Evolutionary conservation across 331 rosid genomes (phyloP), one percentile per base, ranked within the genome.

Genomic region (Stylosanthes scabra): DNA sequence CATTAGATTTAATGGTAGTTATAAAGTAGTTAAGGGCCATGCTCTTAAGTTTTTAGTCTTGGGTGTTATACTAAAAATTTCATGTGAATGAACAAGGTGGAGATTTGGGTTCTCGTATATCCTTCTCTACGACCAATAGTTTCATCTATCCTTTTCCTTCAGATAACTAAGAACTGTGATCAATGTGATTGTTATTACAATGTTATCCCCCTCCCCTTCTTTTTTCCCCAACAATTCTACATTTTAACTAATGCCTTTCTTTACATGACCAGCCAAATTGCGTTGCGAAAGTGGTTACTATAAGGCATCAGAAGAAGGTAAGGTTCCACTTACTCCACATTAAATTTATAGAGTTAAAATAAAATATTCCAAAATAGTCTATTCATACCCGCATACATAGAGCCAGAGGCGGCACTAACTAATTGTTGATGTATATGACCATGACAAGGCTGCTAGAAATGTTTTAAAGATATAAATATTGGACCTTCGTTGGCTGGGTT

Each of bases 301-400:
- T 87, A 28, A 82, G 86, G 82, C 88, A 80, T 62, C 87, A 83
- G 57, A 89, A 89, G 66, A 89, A 89, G 96, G 92, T 89, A 81
- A 66, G 13, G n/a, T 55, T 37, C 27, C 44, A 31, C 31, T 20
- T 12, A 11, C 28, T 45, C 25, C 3, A 34, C 46, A 60, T 67
- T 75, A 46, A 55, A 46, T 69, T 72, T 65, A 52, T 65, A 52
- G 69, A 5, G 52, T 42, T 42, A 42, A 42, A 14, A 44, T 54
- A 27, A 61, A 50, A 44, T 9, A 9, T 42, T 62, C 14, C 11
- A 13, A 37, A 29, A n/a, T 39, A 42, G 11, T 44, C 10, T 44
- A 9, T 9, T 44, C 47, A 44, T 9, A 8, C 11, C 50, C 3
- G 0, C 12, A 45, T 45, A 10, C 16, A 40, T 63, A 16, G 34